Evolutionary conservation across 352 stramenopile genomes (phyloP), one percentile per base, ranked within the genome.

Genomic region (Pythium pyrilobum): DNA sequence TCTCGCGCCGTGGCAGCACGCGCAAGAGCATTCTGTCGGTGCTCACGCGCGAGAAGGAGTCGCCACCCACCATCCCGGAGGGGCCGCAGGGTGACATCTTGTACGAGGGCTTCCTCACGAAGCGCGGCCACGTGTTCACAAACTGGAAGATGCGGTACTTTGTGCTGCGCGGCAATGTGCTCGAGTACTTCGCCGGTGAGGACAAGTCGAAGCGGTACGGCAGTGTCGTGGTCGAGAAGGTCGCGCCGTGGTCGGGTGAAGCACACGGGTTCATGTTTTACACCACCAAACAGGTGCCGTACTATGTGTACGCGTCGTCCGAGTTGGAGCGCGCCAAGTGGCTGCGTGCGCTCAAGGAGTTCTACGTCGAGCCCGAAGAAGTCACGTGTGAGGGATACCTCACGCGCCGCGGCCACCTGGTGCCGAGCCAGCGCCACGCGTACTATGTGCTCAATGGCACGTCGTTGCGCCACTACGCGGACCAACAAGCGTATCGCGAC

Each of bases 91-190:
- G 59, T 20, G 77, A 89, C 23, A 88, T 92, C 46, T 73, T 72
- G 42, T 92, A 72, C 46, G 82, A 92, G 48, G 85, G 85, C 25
- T 95, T 89, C 41, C 52, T 95, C 16, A 94, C 83, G 13, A 95
- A 95, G 66, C 74, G 83, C 45, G 85, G 85, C 27, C 85, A 95
- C 64, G 72, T 93, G 62, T 92, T 93, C 43, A 95, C 83, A 24
- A 95, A 90, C 66, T 95, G 85, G 85, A 95, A 94, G 66, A 95
- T 84, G 53, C 79, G 85, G 21, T 95, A 92, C 67, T 95, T 95
- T 58, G 87, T 88, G 29, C 60, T 95, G 36, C 72, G 81, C 20
- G 77, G 79, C 10, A 87, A 92, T 28, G 75, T 90, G 43, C 64
- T 95, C 40, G 84, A 92, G 52, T 95, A 95, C 56, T 95, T 90